A percentile compares a stretch with the other conserved stretches of the same genome.
These are phyloP conservation scores for Marsdenia floribunda DNA, from an alignment of 257 asterid genomes.

Conservation along the genomic window DNA sequence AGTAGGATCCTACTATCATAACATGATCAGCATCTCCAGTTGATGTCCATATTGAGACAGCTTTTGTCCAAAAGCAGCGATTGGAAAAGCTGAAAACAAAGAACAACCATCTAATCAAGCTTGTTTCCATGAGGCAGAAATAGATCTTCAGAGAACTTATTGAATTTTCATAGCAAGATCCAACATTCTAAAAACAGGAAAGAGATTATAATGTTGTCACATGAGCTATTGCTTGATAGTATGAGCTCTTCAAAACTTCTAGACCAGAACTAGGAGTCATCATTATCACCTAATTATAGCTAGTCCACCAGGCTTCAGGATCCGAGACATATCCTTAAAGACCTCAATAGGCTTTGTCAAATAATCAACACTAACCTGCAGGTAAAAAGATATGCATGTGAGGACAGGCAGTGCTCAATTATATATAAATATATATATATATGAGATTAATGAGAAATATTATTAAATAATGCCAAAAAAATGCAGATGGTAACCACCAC, in stretches of 20 bases:
- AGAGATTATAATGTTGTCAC: neutral
- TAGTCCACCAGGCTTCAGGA: constrained; percentile 92
- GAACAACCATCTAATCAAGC: constrained; percentile 15
- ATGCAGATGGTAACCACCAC: neutral
- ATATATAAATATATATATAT: neutral
- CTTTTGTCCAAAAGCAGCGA: constrained; percentile 96
- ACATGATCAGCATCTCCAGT: constrained; percentile 94
- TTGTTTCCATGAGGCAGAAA: neutral
- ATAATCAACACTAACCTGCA: constrained; percentile 95
- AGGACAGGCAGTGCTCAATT: neutral
- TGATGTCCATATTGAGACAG: constrained; percentile 93
- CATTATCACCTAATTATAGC: constrained; percentile 65
- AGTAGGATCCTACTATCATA: constrained; percentile 85
- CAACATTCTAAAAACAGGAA: neutral
- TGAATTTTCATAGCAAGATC: neutral
- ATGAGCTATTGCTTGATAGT: neutral
- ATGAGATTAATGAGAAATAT: neutral
- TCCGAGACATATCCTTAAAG: constrained; percentile 79
- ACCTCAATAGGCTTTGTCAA: constrained; percentile 77
- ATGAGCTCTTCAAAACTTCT: neutral
- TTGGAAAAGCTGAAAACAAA: constrained; percentile 67
- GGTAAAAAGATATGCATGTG: neutral
- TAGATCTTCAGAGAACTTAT: neutral
- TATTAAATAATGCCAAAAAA: neutral
- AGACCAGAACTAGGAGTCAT: neutral